These are phyloP conservation scores for Vaccinium myrtillus DNA, from an alignment of 148 eudicot species.

Conservation along the genomic window DNA sequence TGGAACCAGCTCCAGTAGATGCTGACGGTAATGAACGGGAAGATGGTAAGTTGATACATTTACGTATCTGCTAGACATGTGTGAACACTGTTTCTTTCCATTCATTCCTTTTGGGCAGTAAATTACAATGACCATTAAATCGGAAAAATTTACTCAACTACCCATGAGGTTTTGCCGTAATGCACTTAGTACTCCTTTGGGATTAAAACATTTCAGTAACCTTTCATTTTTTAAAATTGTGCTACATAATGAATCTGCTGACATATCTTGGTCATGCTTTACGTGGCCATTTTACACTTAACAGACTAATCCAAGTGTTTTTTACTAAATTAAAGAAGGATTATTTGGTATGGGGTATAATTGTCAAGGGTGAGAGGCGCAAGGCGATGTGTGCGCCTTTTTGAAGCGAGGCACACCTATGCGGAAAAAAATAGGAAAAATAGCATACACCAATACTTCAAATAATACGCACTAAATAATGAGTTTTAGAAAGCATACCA, in stretches of 20 bases:
- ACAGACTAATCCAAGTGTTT: background rate
- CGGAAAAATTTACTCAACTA: background rate
- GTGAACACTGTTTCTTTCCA: background rate
- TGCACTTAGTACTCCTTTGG: background rate
- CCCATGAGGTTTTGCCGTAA: background rate
- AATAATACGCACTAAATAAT: no score
- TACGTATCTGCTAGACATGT: background rate
- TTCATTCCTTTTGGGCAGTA: background rate
- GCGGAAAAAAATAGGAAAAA: no score
- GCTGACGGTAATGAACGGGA: slow-evolving; percentile 77
- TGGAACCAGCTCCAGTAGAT: slow-evolving; percentile 87
- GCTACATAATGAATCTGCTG: background rate
- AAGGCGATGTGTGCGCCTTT: no score
- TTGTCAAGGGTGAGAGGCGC: no score
- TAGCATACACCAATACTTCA: no score
- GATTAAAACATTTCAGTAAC: background rate
- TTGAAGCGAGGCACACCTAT: no score
- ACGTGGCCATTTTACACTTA: background rate
- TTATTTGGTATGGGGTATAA: background rate
- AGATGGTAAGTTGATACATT: slow-evolving; percentile 55
- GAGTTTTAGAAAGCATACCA: no score
- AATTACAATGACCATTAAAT: background rate
- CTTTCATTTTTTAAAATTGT: background rate
- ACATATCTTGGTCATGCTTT: background rate
- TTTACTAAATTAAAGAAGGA: background rate